Evolutionary conservation across 306 rosid genomes (phyloP), one percentile per base, ranked within the genome.

Genomic region (Quercus ilex): DNA sequence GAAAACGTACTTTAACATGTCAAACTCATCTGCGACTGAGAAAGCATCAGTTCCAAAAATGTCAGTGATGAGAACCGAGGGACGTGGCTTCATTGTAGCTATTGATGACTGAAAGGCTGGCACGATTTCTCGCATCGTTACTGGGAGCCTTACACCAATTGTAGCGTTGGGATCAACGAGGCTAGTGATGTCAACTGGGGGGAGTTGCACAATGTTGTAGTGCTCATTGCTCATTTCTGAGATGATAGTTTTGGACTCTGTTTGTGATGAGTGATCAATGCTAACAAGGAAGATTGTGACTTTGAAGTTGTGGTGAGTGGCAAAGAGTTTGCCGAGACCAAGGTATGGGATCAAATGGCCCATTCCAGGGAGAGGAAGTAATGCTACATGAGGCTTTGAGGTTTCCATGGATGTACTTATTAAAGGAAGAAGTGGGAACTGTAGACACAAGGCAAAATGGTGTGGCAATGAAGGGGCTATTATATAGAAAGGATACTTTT

Each of bases 271-370:
- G 58, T 74, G 79, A 59, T 80, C 76, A 28, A 38, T 38, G 46
- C 79, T 49, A 53, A 86, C 69, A 64, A 78, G 85, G 8, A 89
- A 79, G 78, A 89, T 55, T 5, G 89, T 89, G 62, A 77, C 81
- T 21, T 72, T 35, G 83, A 84, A 69, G 62, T 71, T 75, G 62
- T 46, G 86, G 56, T 55, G 78, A 67, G 53, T 20, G 62, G 70
- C 73, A 2, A 91, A 80, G 68, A 80, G 81, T 12, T 86, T 89
- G 0, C 70, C 88, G 0, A 91, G 92, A 58, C 88, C 90, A 19
- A 91, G 77, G 5, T 25, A 43, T 0, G 90, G 90, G 64, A 91
- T 81, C n/a, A 89, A 51, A 41, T 91, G 93, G 46, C 46, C 46
- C 46, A 38, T 38, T 38, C 46, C 46, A 0, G 11, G 46, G 46